Percentiles rank a stretch among this genome's conserved stretches.
These are phyloP conservation scores for Hippophae tibetana DNA, from an alignment of 306 rosid species.

Conservation along the genomic window DNA sequence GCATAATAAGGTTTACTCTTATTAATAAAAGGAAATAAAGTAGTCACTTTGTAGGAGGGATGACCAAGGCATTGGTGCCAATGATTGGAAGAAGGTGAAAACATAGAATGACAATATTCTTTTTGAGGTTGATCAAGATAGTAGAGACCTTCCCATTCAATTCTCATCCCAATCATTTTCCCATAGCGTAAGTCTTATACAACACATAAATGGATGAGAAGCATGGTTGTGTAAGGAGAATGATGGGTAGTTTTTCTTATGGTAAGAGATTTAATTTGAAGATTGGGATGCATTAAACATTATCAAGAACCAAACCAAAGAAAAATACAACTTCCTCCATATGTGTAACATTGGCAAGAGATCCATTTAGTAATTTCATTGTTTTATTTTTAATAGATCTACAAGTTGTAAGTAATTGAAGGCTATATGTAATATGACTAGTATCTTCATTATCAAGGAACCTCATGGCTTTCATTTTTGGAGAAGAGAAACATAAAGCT, in stretches of 20 bases:
- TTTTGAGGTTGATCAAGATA: background rate
- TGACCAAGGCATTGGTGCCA: background rate
- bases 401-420: background rate
- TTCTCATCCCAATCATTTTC: slow-evolving; percentile 2
- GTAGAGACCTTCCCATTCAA: background rate
- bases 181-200: background rate
- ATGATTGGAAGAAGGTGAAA: no score
- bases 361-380: background rate
- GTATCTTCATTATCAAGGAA: background rate
- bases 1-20: background rate
- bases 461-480: background rate
- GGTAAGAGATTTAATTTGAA: background rate
- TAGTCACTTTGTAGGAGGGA: background rate
- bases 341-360: background rate
- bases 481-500: background rate
- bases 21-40: background rate
- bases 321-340: background rate
- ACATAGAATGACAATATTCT: background rate
- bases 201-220: background rate
- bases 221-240: no score
- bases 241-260: background rate
- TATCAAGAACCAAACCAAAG: slow-evolving; percentile 1
- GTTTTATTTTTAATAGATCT: background rate
- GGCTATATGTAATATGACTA: background rate
- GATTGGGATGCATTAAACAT: background rate